A percentile compares a stretch with the other conserved stretches of the same genome.
phyloP scores from a whole-genome alignment of 163 green algal species.

The Chloromonas sp. region DNA sequence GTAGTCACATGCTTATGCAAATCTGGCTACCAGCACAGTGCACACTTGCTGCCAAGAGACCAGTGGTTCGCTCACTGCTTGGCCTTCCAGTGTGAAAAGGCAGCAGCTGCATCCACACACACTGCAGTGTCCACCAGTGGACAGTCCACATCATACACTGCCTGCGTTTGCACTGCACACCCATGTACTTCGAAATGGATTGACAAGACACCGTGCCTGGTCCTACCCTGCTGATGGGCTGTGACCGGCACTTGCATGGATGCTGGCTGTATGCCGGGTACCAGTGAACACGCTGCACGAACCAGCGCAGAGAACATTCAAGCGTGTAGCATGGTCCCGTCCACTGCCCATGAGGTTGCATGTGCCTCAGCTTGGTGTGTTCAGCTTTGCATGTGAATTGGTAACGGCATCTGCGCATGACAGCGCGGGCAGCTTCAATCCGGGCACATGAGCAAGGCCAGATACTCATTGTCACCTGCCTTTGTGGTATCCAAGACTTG shows the following conservation, averaged over 20 bases:
- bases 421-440: too few relatives aligned
- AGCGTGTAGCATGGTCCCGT: neutral
- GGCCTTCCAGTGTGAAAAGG: neutral
- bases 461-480: too few relatives aligned
- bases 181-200: neutral
- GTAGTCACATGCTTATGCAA: neutral
- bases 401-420: too few relatives aligned
- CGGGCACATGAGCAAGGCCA: too few relatives aligned
- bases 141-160: neutral
- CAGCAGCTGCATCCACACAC: neutral
- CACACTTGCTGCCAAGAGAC: neutral
- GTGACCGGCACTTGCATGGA: neutral
- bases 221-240: too few relatives aligned
- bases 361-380: too few relatives aligned
- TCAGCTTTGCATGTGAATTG: too few relatives aligned
- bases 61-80: neutral
- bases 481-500: too few relatives aligned
- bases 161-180: neutral
- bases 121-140: neutral
- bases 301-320: neutral
- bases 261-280: neutral
- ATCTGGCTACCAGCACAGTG: neutral
- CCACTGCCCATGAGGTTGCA: too few relatives aligned
- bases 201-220: too few relatives aligned
- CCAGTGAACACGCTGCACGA: neutral